These are phyloP conservation scores for Aegilops speltoides DNA, from an alignment of 176 grass and related monocot species.

Conservation along the genomic window DNA sequence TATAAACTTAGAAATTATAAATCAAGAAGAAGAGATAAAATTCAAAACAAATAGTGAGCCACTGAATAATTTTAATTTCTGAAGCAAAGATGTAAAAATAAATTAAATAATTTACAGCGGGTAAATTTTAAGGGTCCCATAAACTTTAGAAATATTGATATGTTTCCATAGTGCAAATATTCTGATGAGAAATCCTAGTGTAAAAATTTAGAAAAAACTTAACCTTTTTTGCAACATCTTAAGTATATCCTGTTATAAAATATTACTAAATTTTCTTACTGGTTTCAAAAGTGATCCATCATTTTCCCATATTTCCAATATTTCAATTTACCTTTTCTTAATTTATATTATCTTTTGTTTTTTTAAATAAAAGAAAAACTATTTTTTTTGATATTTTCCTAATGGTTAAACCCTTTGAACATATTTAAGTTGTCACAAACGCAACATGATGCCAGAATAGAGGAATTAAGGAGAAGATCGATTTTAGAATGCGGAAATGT, in stretches of 20 bases:
- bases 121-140: background rate
- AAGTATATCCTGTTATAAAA: background rate
- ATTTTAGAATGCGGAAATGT: background rate
- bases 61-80: background rate
- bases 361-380: background rate
- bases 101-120: background rate
- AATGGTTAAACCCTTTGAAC: background rate
- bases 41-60: background rate
- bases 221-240: background rate
- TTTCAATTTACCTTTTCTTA: background rate
- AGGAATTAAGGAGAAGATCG: background rate
- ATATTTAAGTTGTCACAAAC: background rate
- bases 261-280: background rate
- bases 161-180: background rate
- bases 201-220: background rate
- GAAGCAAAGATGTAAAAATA: background rate
- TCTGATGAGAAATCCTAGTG: background rate
- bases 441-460: background rate
- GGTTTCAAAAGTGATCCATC: background rate
- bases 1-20: background rate
- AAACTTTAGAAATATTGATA: background rate
- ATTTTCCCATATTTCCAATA: background rate
- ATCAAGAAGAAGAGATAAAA: background rate
- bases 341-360: background rate
- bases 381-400: background rate